Evolutionary conservation across 176 grass and related monocot genomes (phyloP).

Genomic region (Saccharum officinarum): DNA sequence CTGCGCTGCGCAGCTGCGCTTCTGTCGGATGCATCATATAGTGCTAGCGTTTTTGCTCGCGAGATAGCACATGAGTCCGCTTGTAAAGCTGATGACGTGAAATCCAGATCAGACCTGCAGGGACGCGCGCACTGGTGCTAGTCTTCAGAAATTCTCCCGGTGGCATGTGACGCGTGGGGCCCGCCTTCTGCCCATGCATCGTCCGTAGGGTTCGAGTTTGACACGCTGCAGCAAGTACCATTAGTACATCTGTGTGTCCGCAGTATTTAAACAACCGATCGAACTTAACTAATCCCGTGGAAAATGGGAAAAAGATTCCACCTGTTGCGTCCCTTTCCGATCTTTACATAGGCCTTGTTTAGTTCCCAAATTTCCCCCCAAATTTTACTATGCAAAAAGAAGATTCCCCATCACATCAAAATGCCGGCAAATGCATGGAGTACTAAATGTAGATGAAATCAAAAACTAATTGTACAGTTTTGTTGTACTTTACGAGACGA

Average conservation of each 20-base stretch:
- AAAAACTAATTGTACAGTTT: too few species aligned
- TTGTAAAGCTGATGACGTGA: constrained; percentile 32
- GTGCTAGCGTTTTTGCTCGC: not conserved
- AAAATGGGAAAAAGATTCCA: constrained; percentile 39
- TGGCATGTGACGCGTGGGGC: constrained; percentile 44
- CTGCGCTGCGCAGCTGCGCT: too few species aligned
- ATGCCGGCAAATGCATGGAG: too few species aligned
- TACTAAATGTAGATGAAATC: too few species aligned
- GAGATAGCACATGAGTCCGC: constrained; percentile 4
- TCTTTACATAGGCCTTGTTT: constrained; percentile 36
- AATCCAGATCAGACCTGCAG: constrained; percentile 43
- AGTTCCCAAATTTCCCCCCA: too few species aligned
- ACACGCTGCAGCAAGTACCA: constrained; percentile 4
- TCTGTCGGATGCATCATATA: not conserved
- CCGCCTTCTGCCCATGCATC: constrained; percentile 9
- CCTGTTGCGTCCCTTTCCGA: constrained; percentile 35
- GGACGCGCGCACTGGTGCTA: constrained; percentile 20
- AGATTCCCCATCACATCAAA: too few species aligned
- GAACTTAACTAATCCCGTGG: constrained; percentile 45
- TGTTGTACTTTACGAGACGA: too few species aligned
- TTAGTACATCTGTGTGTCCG: not conserved
- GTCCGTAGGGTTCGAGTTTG: not conserved
- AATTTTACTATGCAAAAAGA: too few species aligned
- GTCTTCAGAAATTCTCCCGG: constrained; percentile 27
- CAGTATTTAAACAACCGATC: constrained; percentile 42